Conservation (phyloP, 768 basidiomycete genomes). For the Xerocomellus dryophilus region DNA sequence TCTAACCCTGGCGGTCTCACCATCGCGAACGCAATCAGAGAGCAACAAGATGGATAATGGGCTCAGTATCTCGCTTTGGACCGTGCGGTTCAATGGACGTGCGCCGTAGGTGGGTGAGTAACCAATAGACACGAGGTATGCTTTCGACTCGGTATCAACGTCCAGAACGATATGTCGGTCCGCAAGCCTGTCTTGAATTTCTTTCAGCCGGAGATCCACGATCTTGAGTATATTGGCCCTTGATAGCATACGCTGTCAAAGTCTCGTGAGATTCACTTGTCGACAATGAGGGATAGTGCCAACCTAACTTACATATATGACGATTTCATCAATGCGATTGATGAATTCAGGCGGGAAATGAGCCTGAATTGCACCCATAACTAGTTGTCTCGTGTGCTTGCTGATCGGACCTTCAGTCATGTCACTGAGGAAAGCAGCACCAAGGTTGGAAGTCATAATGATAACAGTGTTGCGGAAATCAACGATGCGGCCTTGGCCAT, state of each 20-base stretch:
- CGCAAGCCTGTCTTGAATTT: conserved; percentile 77
- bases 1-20: conserved; percentile 68
- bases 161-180: conserved; percentile 79
- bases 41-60: conserved; percentile 85
- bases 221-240: conserved; percentile 75
- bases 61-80: conserved; percentile 90
- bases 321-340: conserved; percentile 84
- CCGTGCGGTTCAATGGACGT: conserved; percentile 85
- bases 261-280: conserved; percentile 26
- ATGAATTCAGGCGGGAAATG: conserved; percentile 94
- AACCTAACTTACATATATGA: conserved; percentile 61
- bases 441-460: conserved; percentile 93
- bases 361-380: conserved; percentile 73
- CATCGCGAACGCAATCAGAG: conserved; percentile 76
- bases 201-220: conserved; percentile 83
- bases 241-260: conserved; percentile 70
- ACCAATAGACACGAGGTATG: conserved; percentile 70
- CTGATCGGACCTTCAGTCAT: conserved; percentile 69
- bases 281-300: not conserved
- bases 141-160: conserved; percentile 72
- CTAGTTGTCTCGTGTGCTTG: conserved; percentile 55
- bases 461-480: conserved; percentile 91
- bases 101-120: conserved; percentile 88
- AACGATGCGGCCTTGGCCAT: conserved; percentile 86
- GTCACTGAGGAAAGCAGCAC: conserved; percentile 72